Base-by-base conservation (phyloP, 192 early-diverging fungal species). In the Globomyces pollinis-pini region DNA sequence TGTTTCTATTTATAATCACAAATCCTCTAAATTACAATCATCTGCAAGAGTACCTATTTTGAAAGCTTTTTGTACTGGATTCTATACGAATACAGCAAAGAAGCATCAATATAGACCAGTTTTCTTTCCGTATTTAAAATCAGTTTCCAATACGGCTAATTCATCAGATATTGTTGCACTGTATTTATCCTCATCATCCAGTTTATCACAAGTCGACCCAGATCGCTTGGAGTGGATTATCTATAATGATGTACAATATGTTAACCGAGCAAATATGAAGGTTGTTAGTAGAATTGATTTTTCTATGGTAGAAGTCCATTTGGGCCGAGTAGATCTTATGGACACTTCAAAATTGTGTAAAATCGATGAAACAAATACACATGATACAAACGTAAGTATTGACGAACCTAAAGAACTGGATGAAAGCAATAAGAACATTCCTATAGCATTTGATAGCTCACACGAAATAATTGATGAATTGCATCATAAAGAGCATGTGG, bases 231-330 rank as follows among this genome's bases (percentile, higher is more conserved):
- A 78, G n/a, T 81, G 68, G 72, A 64, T 78, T 18, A 53, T 81
- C 3, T 79, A 71, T 55, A 65, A 79, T 51, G 80, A 79, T 60
- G 54, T 82, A 15, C 71, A 71, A 61, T 76, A 70, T 45, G 70
- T 74, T 24, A 72, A 47, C 5, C 61, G 74, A n/a, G 75, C 74
- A 21, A 72, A 47, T 31, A 74, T 78, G 76, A 53, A 76, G 2
- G 44, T 60, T 23, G 72, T 66, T 20, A 69, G 68, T 60, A 38
- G 66, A 18, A 69, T 81, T 35, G 63, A 70, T 20, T 75, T 72
- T 42, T 32, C 38, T 13, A 68, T 69, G 76, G 74, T 79, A 15
- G 45, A 74, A 30, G 66, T 64, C 30, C 62, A 66, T 16, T 59
- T 78, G 38, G 57, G 55, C 26, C 43, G 70, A 15, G 49, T 72